Evolutionary conservation across 495 filamentous ascomycete species (phyloP).

Genomic region (Xylaria curta): DNA sequence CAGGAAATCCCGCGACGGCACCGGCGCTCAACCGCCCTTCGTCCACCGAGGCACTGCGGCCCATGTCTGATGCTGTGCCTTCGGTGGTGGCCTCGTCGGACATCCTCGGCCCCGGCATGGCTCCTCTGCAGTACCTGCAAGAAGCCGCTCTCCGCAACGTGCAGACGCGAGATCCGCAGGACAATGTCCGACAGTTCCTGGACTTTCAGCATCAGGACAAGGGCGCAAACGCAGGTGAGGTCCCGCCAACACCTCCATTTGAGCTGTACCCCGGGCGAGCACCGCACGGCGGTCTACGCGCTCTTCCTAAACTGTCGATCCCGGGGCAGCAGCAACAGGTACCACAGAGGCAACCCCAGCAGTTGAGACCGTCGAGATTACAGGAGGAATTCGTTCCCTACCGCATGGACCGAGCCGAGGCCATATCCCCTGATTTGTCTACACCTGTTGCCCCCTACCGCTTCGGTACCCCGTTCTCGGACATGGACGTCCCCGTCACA

Average conservation of each 20-base stretch:
- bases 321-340: slow-evolving; percentile 44
- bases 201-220: slow-evolving; percentile 70
- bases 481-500: slow-evolving; percentile 88
- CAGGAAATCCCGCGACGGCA: slow-evolving; percentile 71
- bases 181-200: slow-evolving; percentile 89
- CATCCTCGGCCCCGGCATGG: slow-evolving; percentile 70
- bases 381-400: slow-evolving; percentile 52
- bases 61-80: slow-evolving; percentile 68
- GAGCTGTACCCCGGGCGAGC: slow-evolving; percentile 54
- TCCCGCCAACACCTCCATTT: slow-evolving; percentile 61
- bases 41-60: slow-evolving; percentile 55
- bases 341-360: slow-evolving; percentile 35
- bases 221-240: slow-evolving; percentile 57
- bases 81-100: slow-evolving; percentile 93
- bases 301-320: slow-evolving; percentile 65
- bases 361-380: slow-evolving; percentile 30
- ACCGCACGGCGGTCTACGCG: slow-evolving; percentile 58
- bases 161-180: slow-evolving; percentile 77
- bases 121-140: slow-evolving; percentile 70
- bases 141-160: slow-evolving; percentile 72
- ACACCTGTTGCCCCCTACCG: slow-evolving; percentile 66
- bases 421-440: slow-evolving; percentile 55
- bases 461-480: slow-evolving; percentile 82
- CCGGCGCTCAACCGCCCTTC: slow-evolving; percentile 49
- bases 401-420: slow-evolving; percentile 58